Percentiles rank a stretch among this genome's conserved stretches.
phyloP scores from a whole-genome alignment of 1,284 basidiomycete genomes.

The Mixia osmundae region DNA sequence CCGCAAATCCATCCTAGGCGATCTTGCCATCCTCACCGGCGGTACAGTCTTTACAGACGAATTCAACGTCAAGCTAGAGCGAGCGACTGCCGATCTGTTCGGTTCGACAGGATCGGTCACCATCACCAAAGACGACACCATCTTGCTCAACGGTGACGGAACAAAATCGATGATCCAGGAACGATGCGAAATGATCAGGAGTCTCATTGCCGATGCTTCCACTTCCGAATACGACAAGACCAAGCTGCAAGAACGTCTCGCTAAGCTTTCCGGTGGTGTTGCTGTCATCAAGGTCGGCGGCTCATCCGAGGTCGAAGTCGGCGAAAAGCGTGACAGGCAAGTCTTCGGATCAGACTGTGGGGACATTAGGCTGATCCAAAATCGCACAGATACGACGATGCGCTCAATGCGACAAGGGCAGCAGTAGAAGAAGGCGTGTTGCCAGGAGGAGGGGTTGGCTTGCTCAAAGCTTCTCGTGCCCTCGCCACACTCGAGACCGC shows the following conservation, averaged over 20 bases:
- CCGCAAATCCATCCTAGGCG: constrained; percentile 91
- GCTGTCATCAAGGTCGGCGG: constrained; percentile 98
- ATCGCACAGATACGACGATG: constrained; percentile 95
- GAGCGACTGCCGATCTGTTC: constrained; percentile 66
- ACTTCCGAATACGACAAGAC: constrained; percentile 86
- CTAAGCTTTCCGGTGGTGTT: constrained; percentile 86
- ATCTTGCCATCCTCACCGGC: constrained; percentile 87
- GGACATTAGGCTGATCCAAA: too few species aligned
- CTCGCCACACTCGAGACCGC: constrained; percentile 50
- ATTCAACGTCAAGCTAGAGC: constrained; percentile 91
- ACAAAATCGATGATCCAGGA: constrained; percentile 61
- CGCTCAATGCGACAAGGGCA: constrained; percentile 72
- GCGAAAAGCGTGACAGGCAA: constrained; percentile 99
- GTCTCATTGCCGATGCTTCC: constrained; percentile 53
- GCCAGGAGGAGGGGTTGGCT: constrained; percentile 75
- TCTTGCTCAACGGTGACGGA: constrained; percentile 80
- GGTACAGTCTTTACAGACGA: constrained; percentile 96
- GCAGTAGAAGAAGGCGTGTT: constrained; percentile 97
- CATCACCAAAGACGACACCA: constrained; percentile 96
- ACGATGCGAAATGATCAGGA: constrained; percentile 85
- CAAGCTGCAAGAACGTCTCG: constrained; percentile 89
- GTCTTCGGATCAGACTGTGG: too few species aligned
- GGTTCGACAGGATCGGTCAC: constrained; percentile 79
- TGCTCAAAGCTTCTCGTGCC: constrained; percentile 41
- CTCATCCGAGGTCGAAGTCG: constrained; percentile 77